Evolutionary conservation across 2,329 filamentous ascomycete genomes (phyloP).

Genomic region (Nothophaeocryptopus gaeumannii): DNA sequence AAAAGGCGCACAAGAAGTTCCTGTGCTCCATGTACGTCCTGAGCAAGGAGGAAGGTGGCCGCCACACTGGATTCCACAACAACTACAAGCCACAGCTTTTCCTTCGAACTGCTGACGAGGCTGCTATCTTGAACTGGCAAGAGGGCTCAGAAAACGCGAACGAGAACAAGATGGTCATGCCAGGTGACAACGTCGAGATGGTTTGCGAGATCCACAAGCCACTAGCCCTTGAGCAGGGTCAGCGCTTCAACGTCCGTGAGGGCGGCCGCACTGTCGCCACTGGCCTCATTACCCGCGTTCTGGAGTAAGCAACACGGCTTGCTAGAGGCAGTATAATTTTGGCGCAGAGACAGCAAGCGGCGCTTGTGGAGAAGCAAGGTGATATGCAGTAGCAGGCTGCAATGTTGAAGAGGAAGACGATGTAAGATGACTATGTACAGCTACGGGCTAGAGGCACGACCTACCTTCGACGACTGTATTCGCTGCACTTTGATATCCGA

Average conservation of each 20-base stretch:
- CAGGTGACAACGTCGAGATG: conserved; percentile 99
- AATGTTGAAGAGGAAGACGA: background rate
- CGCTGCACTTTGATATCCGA: conserved; percentile 18
- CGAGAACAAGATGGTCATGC: conserved; percentile 82
- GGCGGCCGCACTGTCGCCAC: conserved; percentile 65
- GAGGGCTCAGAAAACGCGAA: conserved; percentile 70
- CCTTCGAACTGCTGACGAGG: conserved; percentile 81
- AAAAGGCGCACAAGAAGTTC: conserved; percentile 89
- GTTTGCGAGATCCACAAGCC: conserved; percentile 79
- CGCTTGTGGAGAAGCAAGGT: background rate
- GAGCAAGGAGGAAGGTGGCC: conserved; percentile 95
- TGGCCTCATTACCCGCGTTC: conserved; percentile 39
- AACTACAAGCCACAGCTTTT: conserved; percentile 98
- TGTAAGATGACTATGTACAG: conserved; percentile 12
- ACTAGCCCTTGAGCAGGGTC: conserved; percentile 82
- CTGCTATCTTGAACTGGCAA: conserved; percentile 78
- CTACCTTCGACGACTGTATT: conserved; percentile 22
- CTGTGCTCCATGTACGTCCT: conserved; percentile 94
- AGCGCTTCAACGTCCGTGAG: conserved; percentile 98
- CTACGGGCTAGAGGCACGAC: conserved; percentile 3
- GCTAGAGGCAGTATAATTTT: background rate
- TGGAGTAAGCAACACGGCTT: conserved; percentile 31
- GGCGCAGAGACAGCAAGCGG: background rate
- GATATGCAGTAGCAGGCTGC: background rate
- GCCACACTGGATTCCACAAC: conserved; percentile 90